Conservation (phyloP, 2,329 filamentous ascomycete genomes). For the Aspergillus vadensis region DNA sequence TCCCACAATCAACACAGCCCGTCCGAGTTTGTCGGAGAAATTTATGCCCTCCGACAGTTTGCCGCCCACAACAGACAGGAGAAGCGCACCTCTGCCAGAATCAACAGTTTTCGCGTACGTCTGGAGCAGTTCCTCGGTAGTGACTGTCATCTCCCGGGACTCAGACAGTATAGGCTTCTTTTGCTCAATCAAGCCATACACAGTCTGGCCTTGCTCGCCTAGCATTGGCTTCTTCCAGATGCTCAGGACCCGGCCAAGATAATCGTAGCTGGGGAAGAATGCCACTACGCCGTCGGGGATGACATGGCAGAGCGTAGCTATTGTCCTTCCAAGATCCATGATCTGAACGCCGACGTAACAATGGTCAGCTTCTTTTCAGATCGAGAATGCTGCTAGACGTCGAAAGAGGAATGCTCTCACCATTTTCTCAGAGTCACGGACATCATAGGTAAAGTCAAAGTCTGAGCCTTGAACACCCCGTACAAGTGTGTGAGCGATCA, state of each 20-base stretch:
- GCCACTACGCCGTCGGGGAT: constrained; percentile 89
- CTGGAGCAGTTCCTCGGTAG: constrained; percentile 68
- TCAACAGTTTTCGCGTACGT: constrained; percentile 72
- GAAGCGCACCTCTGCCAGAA: constrained; percentile 67
- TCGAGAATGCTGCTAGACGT: not conserved
- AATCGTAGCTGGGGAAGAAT: constrained; percentile 95
- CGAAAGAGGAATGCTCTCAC: constrained; percentile 32
- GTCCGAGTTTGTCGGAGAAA: constrained; percentile 86
- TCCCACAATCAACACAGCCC: constrained; percentile 88
- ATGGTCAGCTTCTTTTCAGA: constrained; percentile 11
- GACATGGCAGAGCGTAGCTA: constrained; percentile 69
- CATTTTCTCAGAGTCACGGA: constrained; percentile 68
- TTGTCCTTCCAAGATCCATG: constrained; percentile 69
- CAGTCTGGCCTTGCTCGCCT: constrained; percentile 29
- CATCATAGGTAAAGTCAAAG: constrained; percentile 88
- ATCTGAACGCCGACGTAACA: constrained; percentile 48
- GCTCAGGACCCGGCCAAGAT: constrained; percentile 72
- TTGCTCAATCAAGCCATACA: constrained; percentile 35
- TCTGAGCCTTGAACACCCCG: constrained; percentile 51
- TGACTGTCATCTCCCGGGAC: constrained; percentile 46
- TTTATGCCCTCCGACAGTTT: constrained; percentile 98
- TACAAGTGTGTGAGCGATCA: constrained; percentile 74
- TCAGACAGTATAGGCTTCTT: constrained; percentile 56
- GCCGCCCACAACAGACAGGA: constrained; percentile 89
- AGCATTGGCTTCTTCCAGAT: constrained; percentile 57